These are phyloP conservation scores for Erucastrum elatum DNA, from an alignment of 345 rosid genomes.

Conservation along the genomic window DNA sequence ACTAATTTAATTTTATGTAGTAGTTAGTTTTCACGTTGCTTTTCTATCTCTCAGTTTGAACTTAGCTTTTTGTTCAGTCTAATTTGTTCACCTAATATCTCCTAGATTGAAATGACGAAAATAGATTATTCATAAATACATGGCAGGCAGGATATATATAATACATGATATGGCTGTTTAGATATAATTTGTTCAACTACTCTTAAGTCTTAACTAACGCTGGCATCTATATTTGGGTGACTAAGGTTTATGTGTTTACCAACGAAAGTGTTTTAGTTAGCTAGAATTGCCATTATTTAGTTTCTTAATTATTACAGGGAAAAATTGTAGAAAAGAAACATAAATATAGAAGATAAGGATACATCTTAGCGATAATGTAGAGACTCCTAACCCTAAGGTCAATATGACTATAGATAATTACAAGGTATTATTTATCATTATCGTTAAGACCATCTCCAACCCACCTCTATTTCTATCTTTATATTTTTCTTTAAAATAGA, in stretches of 20 bases:
- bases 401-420: too few species aligned
- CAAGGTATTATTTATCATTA: too few species aligned
- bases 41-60: not conserved
- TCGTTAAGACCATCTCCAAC: too few species aligned
- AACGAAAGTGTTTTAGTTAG: not conserved
- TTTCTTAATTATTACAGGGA: not conserved
- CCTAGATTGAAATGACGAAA: not conserved
- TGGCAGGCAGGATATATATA: too few species aligned
- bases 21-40: too few species aligned
- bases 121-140: not conserved
- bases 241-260: not conserved
- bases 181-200: constrained; percentile 15
- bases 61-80: not conserved
- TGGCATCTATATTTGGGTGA: not conserved
- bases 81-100: constrained; percentile 5
- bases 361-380: too few species aligned
- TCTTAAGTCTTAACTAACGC: constrained; percentile 8
- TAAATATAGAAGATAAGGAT: too few species aligned
- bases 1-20: not conserved
- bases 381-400: too few species aligned
- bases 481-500: too few species aligned
- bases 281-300: not conserved
- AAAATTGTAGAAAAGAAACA: not conserved
- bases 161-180: not conserved
- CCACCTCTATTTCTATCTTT: too few species aligned